Evolutionary conservation across 2,329 filamentous ascomycete species (phyloP).

Genomic region (Xylariaceae sp.): DNA sequence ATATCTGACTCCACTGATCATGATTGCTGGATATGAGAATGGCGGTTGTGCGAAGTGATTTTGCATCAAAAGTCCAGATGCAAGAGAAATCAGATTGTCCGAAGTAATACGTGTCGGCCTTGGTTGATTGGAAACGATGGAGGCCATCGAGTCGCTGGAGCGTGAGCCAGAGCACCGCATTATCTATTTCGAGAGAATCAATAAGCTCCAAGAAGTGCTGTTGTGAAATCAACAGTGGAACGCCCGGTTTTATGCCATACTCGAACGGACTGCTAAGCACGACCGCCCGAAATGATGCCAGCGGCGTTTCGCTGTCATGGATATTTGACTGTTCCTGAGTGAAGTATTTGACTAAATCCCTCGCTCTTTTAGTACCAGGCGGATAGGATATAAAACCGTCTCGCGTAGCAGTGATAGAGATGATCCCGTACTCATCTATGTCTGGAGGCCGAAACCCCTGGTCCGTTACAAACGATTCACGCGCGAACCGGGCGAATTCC

Average conservation of each 20-base stretch:
- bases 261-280: not conserved
- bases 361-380: not conserved
- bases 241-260: not conserved
- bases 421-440: not conserved
- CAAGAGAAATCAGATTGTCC: slow-evolving; percentile 23
- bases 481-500: slow-evolving; percentile 18
- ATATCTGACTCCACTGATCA: not conserved
- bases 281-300: not conserved
- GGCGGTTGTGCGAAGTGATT: slow-evolving; percentile 16
- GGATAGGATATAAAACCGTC: not conserved
- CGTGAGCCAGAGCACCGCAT: slow-evolving; percentile 24
- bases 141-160: slow-evolving; percentile 26
- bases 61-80: slow-evolving; percentile 25
- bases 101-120: slow-evolving; percentile 20
- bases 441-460: slow-evolving; percentile 8
- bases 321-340: not conserved
- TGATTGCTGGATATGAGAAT: slow-evolving; percentile 2
- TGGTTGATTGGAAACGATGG: slow-evolving; percentile 18
- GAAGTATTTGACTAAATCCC: not conserved
- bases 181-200: slow-evolving; percentile 20
- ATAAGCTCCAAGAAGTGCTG: slow-evolving; percentile 22
- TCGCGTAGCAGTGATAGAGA: not conserved
- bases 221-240: slow-evolving; percentile 20
- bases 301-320: not conserved
- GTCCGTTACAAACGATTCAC: slow-evolving; percentile 19